Conservation (phyloP, 306 rosid genomes). For the Cicer bijugum region DNA sequence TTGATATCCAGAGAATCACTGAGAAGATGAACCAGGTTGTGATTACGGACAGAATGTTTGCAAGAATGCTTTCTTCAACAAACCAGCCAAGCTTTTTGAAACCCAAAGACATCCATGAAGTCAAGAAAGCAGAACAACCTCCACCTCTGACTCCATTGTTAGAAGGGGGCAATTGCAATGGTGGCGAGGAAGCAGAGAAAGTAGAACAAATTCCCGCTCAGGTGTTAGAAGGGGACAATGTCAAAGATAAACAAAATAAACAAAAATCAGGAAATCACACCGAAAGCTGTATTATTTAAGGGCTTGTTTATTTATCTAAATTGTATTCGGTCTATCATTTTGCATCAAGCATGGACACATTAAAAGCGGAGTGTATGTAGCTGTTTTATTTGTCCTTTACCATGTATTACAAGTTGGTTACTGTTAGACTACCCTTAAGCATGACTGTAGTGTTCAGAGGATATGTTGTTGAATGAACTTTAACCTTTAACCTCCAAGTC, state of each 20-base stretch:
- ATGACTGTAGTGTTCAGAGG: neutral
- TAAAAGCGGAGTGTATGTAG: neutral
- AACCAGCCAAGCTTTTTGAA: slow-evolving; percentile 73
- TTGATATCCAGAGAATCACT: slow-evolving; percentile 61
- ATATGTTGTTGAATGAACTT: neutral
- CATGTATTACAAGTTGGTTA: slow-evolving; percentile 15
- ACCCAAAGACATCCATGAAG: slow-evolving; percentile 50
- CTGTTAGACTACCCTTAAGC: neutral
- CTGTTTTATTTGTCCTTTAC: no score
- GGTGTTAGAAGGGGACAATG: slow-evolving; percentile 44
- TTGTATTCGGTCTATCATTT: slow-evolving; percentile 31
- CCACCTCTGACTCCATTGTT: slow-evolving; percentile 47
- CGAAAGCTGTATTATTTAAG: slow-evolving; percentile 36
- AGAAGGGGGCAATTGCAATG: slow-evolving; percentile 48
- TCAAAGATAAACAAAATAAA: slow-evolving; percentile 13
- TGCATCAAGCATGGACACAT: slow-evolving; percentile 10
- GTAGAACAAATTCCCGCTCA: slow-evolving; percentile 45
- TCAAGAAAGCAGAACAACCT: slow-evolving; percentile 48
- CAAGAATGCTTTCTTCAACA: slow-evolving; percentile 68
- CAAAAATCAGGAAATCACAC: slow-evolving; percentile 45
- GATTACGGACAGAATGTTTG: slow-evolving; percentile 94
- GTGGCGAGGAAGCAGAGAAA: slow-evolving; percentile 48
- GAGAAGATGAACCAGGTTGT: slow-evolving; percentile 86
- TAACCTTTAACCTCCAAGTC: slow-evolving; percentile 4
- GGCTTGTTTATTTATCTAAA: slow-evolving; percentile 12